Evolutionary conservation across 331 rosid genomes (phyloP).

Genomic region (Stylosanthes scabra): DNA sequence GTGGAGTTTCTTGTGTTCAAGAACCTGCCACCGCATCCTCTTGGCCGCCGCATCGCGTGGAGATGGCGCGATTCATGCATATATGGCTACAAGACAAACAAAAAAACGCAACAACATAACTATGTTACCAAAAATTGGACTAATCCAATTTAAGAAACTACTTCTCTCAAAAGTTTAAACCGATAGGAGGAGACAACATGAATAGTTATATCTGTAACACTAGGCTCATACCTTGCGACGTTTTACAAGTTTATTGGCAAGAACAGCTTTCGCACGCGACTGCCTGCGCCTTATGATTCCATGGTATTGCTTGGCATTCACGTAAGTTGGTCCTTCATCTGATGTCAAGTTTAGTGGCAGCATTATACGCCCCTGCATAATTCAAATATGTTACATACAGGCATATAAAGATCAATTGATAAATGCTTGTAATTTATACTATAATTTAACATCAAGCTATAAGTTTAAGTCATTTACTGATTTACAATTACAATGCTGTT

Average conservation of each 20-base stretch:
- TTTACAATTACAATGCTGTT: background rate
- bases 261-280: slow-evolving; percentile 80
- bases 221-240: slow-evolving; percentile 60
- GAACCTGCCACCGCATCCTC: slow-evolving; percentile 90
- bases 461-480: background rate
- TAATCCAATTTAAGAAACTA: too few relatives aligned
- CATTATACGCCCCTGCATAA: slow-evolving; percentile 77
- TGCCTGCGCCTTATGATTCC: slow-evolving; percentile 86
- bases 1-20: slow-evolving; percentile 56
- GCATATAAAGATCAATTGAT: slow-evolving; percentile 33
- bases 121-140: too few relatives aligned
- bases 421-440: slow-evolving; percentile 12
- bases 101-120: background rate
- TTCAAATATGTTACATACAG: slow-evolving; percentile 23
- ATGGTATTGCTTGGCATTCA: slow-evolving; percentile 88
- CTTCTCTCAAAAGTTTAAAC: too few relatives aligned
- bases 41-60: slow-evolving; percentile 86
- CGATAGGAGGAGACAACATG: too few relatives aligned
- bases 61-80: slow-evolving; percentile 93
- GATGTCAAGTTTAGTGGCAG: slow-evolving; percentile 69
- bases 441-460: slow-evolving; percentile 5
- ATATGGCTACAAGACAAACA: slow-evolving; percentile 65
- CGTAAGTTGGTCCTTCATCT: slow-evolving; percentile 83
- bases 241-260: slow-evolving; percentile 50
- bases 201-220: too few relatives aligned